Percentiles rank a stretch among this genome's conserved stretches.
Evolutionary conservation across 2,329 filamentous ascomycete genomes (phyloP).

Genomic region (Coniella vitis): DNA sequence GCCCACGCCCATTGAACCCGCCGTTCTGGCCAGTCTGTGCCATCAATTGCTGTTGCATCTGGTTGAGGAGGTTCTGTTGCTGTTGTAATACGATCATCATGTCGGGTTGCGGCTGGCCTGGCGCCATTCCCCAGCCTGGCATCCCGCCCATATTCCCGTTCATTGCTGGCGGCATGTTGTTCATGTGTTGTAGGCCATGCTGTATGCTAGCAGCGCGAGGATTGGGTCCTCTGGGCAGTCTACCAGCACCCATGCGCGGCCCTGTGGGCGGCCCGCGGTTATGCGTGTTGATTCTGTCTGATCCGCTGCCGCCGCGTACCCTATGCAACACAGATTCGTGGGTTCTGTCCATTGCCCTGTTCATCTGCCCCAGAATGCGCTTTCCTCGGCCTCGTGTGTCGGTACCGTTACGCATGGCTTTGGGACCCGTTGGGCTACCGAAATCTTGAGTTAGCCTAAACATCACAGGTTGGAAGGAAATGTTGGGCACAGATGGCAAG

Average conservation of each 20-base stretch:
- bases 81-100: conserved; percentile 77
- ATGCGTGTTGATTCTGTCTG: conserved; percentile 77
- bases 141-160: conserved; percentile 36
- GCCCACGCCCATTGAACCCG: conserved; percentile 30
- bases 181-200: conserved; percentile 41
- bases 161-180: conserved; percentile 32
- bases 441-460: conserved; percentile 31
- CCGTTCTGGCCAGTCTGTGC: conserved; percentile 40
- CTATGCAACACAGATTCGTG: conserved; percentile 73
- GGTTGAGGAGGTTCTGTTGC: conserved; percentile 79
- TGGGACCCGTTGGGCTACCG: conserved; percentile 81
- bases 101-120: conserved; percentile 38
- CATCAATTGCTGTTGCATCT: conserved; percentile 59
- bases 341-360: conserved; percentile 73
- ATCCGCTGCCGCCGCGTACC: conserved; percentile 63
- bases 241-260: conserved; percentile 49
- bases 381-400: conserved; percentile 60
- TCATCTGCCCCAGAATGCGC: conserved; percentile 78
- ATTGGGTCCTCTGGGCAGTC: conserved; percentile 44
- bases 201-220: conserved; percentile 44
- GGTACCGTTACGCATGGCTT: conserved; percentile 79
- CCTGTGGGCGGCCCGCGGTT: conserved; percentile 64
- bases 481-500: conserved; percentile 5
- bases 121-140: conserved; percentile 43
- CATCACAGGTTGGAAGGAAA: conserved; percentile 8